phyloP scores from a whole-genome alignment of 805 yeast genomes.

The Kazachstania africana region DNA sequence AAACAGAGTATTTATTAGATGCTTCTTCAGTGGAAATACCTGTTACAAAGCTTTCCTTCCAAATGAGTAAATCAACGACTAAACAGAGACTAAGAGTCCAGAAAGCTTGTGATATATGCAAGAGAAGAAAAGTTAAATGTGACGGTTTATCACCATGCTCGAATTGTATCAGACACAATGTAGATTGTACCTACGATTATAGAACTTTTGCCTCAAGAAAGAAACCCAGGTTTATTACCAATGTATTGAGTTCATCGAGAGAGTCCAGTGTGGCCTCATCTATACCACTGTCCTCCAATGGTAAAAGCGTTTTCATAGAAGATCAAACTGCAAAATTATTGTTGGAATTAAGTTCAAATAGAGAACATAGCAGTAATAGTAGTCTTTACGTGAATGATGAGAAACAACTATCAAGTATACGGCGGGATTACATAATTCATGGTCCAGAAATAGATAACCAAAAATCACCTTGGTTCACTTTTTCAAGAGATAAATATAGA shows the following conservation, averaged over 20 bases:
- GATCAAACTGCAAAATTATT: slow-evolving; percentile 4
- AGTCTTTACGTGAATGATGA: neutral
- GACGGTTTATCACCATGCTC: slow-evolving; percentile 15
- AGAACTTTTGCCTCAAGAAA: slow-evolving; percentile 1
- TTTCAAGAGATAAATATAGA: slow-evolving; percentile 34
- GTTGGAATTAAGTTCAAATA: slow-evolving; percentile 1
- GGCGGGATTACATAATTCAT: too few species aligned
- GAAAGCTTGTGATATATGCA: slow-evolving; percentile 16
- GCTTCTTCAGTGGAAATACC: too few species aligned
- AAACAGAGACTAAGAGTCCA: slow-evolving; percentile 8
- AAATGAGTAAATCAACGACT: too few species aligned
- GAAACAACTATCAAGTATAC: too few species aligned
- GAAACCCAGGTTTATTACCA: slow-evolving; percentile 1
- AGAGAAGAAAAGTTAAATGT: slow-evolving; percentile 18
- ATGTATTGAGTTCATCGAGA: too few species aligned
- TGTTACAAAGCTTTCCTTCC: too few species aligned
- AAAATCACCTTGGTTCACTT: slow-evolving; percentile 20
- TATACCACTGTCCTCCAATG: too few species aligned
- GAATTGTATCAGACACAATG: slow-evolving; percentile 9
- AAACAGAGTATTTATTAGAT: too few species aligned
- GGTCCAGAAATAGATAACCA: neutral
- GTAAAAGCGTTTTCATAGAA: too few species aligned
- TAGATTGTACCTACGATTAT: slow-evolving; percentile 8
- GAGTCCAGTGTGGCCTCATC: neutral
- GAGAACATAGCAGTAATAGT: too few species aligned